Evolutionary conservation across 2,329 filamentous ascomycete genomes (phyloP).

Genomic region (Pezicula radicicola): DNA sequence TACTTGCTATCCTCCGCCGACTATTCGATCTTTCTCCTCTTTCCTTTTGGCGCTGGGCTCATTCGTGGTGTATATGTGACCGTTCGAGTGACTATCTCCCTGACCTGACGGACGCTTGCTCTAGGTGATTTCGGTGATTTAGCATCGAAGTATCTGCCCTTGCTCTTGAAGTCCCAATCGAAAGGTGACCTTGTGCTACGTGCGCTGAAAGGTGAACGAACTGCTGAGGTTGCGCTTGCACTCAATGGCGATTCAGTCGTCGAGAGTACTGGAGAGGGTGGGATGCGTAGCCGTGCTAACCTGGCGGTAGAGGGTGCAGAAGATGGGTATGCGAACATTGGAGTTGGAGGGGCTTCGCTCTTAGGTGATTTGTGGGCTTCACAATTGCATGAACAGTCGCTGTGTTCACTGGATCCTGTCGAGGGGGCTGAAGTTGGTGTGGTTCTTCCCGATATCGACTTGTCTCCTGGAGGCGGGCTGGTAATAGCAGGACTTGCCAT

Average conservation of each 20-base stretch:
- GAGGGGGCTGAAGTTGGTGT: slow-evolving; percentile 42
- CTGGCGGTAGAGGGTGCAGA: slow-evolving; percentile 57
- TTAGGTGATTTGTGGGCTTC: slow-evolving; percentile 52
- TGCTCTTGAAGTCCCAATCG: slow-evolving; percentile 74
- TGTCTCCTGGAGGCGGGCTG: slow-evolving; percentile 20
- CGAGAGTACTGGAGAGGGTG: slow-evolving; percentile 70
- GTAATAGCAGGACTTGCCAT: slow-evolving; percentile 44
- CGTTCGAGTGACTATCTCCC: slow-evolving; percentile 90
- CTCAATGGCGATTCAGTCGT: slow-evolving; percentile 68
- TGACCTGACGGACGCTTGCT: slow-evolving; percentile 67
- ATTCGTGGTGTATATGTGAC: slow-evolving; percentile 87
- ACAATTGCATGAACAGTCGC: slow-evolving; percentile 55
- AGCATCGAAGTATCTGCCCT: slow-evolving; percentile 59
- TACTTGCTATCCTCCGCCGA: background rate
- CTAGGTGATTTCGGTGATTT: slow-evolving; percentile 52
- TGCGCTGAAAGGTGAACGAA: slow-evolving; percentile 72
- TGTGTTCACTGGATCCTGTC: slow-evolving; percentile 40
- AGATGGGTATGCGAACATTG: slow-evolving; percentile 55
- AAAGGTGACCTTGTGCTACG: slow-evolving; percentile 64
- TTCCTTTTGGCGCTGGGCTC: slow-evolving; percentile 87
- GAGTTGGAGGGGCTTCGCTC: slow-evolving; percentile 54
- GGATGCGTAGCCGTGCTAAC: slow-evolving; percentile 67
- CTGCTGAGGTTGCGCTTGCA: slow-evolving; percentile 37
- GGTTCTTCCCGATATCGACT: slow-evolving; percentile 38
- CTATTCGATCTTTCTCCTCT: slow-evolving; percentile 73